These are phyloP conservation scores for Cyclanthera cordifolia DNA, from an alignment of 306 rosid species.

Conservation along the genomic window DNA sequence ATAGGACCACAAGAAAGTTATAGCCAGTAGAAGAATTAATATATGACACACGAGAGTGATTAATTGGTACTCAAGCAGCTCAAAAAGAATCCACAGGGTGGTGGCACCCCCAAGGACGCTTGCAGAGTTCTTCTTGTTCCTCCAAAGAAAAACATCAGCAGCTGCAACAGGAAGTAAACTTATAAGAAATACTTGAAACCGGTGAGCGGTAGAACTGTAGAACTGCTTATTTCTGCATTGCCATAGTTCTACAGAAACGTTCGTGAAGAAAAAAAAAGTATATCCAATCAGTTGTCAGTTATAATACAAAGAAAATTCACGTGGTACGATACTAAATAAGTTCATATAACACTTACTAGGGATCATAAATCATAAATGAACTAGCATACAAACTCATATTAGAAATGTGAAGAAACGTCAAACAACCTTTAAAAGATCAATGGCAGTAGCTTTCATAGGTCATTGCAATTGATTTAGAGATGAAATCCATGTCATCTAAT, in stretches of 20 bases:
- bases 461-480: no score
- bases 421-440: no score
- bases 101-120: conserved; percentile 61
- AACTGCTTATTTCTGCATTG: neutral
- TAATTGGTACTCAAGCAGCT: conserved; percentile 56
- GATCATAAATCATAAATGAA: neutral
- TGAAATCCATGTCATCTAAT: no score
- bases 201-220: neutral
- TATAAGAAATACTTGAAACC: conserved; percentile 10
- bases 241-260: neutral
- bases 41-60: conserved; percentile 60
- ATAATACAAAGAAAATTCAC: neutral
- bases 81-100: conserved; percentile 65
- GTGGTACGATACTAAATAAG: neutral
- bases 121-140: conserved; percentile 56
- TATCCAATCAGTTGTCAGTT: neutral
- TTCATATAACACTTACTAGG: neutral
- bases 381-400: neutral
- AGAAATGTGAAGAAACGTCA: no score
- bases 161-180: conserved; percentile 37
- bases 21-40: conserved; percentile 35
- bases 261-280: neutral
- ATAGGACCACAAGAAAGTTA: conserved; percentile 60
- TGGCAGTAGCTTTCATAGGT: no score
- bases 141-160: conserved; percentile 84